These are phyloP conservation scores for Prunus mira DNA, from an alignment of 306 rosid species.

Conservation along the genomic window DNA sequence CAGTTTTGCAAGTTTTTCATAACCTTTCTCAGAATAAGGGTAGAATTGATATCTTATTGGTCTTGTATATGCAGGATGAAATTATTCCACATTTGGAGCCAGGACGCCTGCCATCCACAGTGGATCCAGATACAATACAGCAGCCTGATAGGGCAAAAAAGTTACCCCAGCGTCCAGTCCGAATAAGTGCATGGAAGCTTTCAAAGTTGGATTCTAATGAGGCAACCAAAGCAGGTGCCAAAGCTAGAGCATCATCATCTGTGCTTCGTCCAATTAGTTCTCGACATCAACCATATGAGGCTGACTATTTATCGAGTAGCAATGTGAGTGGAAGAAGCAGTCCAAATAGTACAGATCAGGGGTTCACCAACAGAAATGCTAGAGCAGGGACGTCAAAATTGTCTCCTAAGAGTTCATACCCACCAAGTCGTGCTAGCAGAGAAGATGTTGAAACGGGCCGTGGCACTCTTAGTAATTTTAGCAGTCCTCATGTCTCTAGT, in stretches of 20 bases:
- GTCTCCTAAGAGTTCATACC: conserved; percentile 65
- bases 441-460: conserved; percentile 58
- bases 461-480: conserved; percentile 53
- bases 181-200: conserved; percentile 86
- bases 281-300: conserved; percentile 50
- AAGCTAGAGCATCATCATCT: conserved; percentile 90
- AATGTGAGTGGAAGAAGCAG: conserved; percentile 80
- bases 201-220: conserved; percentile 77
- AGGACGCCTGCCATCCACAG: conserved; percentile 75
- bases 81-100: conserved; percentile 85
- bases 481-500: conserved; percentile 72
- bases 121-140: conserved; percentile 75
- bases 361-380: conserved; percentile 46
- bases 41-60: conserved; percentile 14
- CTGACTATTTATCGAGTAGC: conserved; percentile 59
- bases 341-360: conserved; percentile 56
- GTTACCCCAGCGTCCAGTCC: conserved; percentile 50
- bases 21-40: neutral
- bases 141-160: conserved; percentile 54
- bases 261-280: conserved; percentile 73
- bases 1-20: neutral
- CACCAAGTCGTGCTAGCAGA: conserved; percentile 72
- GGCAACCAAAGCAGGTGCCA: conserved; percentile 69
- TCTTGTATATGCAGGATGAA: conserved; percentile 59
- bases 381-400: conserved; percentile 54